Evolutionary conservation across 306 rosid species (phyloP).

Genomic region (Cicer chorassanicum): DNA sequence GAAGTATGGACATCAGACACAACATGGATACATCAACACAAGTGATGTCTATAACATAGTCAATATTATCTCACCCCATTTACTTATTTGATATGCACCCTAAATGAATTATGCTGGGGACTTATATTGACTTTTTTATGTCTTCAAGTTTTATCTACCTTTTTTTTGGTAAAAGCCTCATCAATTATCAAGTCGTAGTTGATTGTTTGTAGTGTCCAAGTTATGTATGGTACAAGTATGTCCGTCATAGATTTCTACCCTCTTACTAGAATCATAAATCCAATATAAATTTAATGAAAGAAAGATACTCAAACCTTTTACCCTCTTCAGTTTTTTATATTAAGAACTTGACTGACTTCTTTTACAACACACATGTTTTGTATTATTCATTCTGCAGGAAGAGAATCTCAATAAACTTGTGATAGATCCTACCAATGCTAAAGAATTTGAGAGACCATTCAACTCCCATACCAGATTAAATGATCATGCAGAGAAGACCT

Average conservation of each 20-base stretch:
- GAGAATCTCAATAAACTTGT: conserved; percentile 64
- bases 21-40: background rate
- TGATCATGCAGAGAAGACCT: conserved; percentile 59
- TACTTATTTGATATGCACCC: background rate
- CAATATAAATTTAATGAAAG: conserved; percentile 6
- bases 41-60: background rate
- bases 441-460: conserved; percentile 73
- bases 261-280: background rate
- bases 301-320: background rate
- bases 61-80: background rate
- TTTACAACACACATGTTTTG: conserved; percentile 12
- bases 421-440: conserved; percentile 62
- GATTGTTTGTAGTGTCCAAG: background rate
- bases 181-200: background rate
- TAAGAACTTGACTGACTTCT: conserved; percentile 7
- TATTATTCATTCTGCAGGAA: conserved; percentile 60
- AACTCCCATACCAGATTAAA: conserved; percentile 55
- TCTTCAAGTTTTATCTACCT: background rate
- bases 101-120: background rate
- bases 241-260: background rate
- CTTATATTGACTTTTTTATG: background rate
- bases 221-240: background rate
- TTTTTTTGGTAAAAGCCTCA: background rate
- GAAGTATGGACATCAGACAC: background rate
- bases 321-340: conserved; percentile 16